A percentile compares a stretch with the other conserved stretches of the same genome.
These are phyloP conservation scores for Cladosporium cucumerinum DNA, from an alignment of 2,329 filamentous ascomycete genomes.

Conservation along the genomic window DNA sequence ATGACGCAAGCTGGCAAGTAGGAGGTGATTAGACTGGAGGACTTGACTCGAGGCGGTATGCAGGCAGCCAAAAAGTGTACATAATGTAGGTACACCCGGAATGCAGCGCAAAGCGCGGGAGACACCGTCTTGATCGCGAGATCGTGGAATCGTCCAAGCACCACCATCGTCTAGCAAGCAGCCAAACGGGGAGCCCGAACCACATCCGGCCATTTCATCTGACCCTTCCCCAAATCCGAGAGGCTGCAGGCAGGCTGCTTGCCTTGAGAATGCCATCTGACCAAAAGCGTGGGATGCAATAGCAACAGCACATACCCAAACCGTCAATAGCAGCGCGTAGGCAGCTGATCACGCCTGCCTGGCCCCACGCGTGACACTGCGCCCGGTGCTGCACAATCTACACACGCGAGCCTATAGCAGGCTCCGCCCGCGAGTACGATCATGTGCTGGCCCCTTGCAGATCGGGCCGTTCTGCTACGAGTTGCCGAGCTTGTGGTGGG, in stretches of 20 bases:
- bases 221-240: background rate
- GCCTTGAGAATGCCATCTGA: conserved; percentile 1
- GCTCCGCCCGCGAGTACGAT: background rate
- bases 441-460: conserved; percentile 7
- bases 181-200: background rate
- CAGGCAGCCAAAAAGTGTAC: background rate
- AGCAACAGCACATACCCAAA: conserved; percentile 2
- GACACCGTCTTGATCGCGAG: background rate
- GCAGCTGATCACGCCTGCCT: background rate
- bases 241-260: background rate
- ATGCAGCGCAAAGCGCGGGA: conserved; percentile 2
- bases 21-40: no score
- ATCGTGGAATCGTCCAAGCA: background rate
- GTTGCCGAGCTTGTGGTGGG: background rate
- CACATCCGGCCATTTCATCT: conserved; percentile 1
- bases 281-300: conserved; percentile 5
- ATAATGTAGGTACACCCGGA: conserved; percentile 5
- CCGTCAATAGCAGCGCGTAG: background rate
- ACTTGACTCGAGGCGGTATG: background rate
- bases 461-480: conserved; percentile 1
- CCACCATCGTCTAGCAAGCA: background rate
- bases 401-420: conserved; percentile 2
- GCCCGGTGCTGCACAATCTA: background rate
- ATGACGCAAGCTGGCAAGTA: conserved; percentile 1
- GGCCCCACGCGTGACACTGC: conserved; percentile 4